A percentile compares a stretch with the other conserved stretches of the same genome.
Conservation (phyloP, 2,329 filamentous ascomycete genomes). For the Davidsoniella virescens region DNA sequence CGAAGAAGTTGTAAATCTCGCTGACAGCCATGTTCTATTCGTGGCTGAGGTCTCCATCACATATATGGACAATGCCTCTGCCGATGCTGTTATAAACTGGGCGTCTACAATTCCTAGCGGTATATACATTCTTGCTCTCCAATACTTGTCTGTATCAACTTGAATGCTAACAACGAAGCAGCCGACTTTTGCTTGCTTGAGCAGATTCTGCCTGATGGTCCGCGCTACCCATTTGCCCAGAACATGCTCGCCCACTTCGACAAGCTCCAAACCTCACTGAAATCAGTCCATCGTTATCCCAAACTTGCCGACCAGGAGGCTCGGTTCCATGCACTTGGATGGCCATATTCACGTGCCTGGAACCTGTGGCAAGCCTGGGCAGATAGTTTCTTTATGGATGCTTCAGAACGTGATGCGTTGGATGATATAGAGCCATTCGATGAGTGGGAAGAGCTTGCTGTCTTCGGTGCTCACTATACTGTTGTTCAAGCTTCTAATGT, state of each 20-base stretch:
- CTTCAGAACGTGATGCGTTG: conserved; percentile 41
- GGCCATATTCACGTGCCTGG: conserved; percentile 42
- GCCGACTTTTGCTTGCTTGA: conserved; percentile 77
- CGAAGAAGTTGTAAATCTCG: conserved; percentile 38
- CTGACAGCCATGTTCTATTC: conserved; percentile 52
- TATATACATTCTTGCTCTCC: conserved; percentile 21
- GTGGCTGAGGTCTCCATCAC: conserved; percentile 82
- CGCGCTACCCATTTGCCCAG: conserved; percentile 64
- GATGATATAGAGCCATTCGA: conserved; percentile 73
- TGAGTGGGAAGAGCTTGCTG: conserved; percentile 86
- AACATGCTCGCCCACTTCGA: conserved; percentile 77
- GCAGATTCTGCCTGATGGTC: conserved; percentile 66
- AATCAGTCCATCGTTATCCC: conserved; percentile 55
- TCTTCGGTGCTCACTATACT: conserved; percentile 76
- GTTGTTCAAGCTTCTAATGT: conserved; percentile 42
- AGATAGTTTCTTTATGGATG: conserved; percentile 46
- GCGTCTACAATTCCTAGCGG: conserved; percentile 53
- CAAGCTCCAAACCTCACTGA: conserved; percentile 64
- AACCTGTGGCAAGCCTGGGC: conserved; percentile 77
- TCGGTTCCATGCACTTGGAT: conserved; percentile 56
- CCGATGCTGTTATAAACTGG: conserved; percentile 65
- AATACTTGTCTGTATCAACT: background rate
- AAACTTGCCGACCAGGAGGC: conserved; percentile 45
- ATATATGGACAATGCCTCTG: conserved; percentile 63
- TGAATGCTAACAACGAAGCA: conserved; percentile 20